These are phyloP conservation scores for Tuctoria greenei DNA, from an alignment of 176 grass and related monocot genomes.

Conservation along the genomic window DNA sequence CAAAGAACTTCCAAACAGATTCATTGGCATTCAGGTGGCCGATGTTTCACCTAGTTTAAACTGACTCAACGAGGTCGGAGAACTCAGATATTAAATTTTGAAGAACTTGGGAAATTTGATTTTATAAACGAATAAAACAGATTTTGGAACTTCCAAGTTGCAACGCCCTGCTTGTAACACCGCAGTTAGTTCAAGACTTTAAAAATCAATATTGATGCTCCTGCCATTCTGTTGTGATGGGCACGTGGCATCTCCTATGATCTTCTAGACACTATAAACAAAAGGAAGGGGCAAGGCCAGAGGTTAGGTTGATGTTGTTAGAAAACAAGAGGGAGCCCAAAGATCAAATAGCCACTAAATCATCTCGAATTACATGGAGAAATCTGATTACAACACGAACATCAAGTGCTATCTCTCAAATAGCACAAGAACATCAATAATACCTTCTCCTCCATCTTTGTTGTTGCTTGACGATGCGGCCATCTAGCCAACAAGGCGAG, in stretches of 20 bases:
- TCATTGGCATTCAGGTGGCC: not conserved
- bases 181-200: too few relatives aligned
- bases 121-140: not conserved
- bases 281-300: not conserved
- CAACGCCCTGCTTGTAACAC: not conserved
- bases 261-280: too few relatives aligned
- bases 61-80: not conserved
- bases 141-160: not conserved
- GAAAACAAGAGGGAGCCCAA: too few relatives aligned
- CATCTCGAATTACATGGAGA: too few relatives aligned
- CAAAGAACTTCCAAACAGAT: not conserved
- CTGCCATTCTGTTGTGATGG: not conserved
- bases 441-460: too few relatives aligned
- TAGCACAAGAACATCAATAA: too few relatives aligned
- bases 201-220: not conserved
- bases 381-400: too few relatives aligned
- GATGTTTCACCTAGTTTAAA: not conserved
- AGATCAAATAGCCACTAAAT: too few relatives aligned
- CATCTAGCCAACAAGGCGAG: too few relatives aligned
- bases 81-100: not conserved
- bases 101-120: not conserved
- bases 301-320: not conserved
- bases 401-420: too few relatives aligned
- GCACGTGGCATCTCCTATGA: not conserved
- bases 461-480: too few relatives aligned